Evolutionary conservation across 2,329 filamentous ascomycete species (phyloP).

Genomic region (Dactylellina sp.): DNA sequence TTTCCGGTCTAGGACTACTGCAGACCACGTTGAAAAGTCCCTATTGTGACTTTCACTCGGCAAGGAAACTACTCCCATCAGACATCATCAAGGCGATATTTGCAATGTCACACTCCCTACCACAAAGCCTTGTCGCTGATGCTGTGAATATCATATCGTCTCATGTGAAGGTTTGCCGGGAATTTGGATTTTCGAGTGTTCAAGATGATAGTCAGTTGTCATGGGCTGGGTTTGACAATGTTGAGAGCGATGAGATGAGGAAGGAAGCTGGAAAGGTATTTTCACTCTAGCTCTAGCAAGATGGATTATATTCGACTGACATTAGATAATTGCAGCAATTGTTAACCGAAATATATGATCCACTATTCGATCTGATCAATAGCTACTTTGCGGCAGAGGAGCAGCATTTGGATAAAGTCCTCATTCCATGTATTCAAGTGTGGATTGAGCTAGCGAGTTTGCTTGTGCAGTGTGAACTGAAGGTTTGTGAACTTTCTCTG

Average conservation of each 20-base stretch:
- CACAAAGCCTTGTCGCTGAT: constrained; percentile 58
- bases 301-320: not conserved
- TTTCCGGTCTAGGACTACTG: constrained; percentile 19
- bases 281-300: not conserved
- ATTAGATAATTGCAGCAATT: constrained; percentile 32
- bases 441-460: constrained; percentile 69
- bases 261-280: constrained; percentile 59
- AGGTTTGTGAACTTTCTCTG: constrained; percentile 60
- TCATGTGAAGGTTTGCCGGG: constrained; percentile 55
- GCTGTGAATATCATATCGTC: constrained; percentile 58
- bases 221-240: constrained; percentile 67
- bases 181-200: constrained; percentile 57
- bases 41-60: constrained; percentile 37
- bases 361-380: constrained; percentile 55
- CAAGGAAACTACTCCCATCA: constrained; percentile 5
- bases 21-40: constrained; percentile 22
- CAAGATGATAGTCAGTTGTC: constrained; percentile 73
- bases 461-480: constrained; percentile 66
- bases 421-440: constrained; percentile 60
- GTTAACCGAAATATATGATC: constrained; percentile 61
- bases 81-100: constrained; percentile 39
- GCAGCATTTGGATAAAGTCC: constrained; percentile 33
- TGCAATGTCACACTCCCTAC: constrained; percentile 47
- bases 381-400: constrained; percentile 38
- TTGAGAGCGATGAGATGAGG: constrained; percentile 44